Percentiles rank a stretch among this genome's conserved stretches.
These are phyloP conservation scores for Rhipidocladum racemiflorum DNA, from an alignment of 176 grass and related monocot species.

Conservation along the genomic window DNA sequence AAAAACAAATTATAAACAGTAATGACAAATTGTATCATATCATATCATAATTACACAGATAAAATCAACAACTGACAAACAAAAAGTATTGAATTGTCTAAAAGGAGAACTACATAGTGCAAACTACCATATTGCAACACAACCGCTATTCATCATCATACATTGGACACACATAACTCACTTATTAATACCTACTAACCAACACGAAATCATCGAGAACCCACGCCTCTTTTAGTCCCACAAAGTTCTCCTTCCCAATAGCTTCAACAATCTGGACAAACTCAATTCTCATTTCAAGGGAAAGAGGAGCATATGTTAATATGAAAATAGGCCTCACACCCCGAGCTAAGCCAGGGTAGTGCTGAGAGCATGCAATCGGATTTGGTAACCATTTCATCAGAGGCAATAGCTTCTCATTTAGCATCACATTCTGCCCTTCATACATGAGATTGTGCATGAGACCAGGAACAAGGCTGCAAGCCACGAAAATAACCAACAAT, in stretches of 20 bases:
- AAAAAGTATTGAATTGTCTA: background rate
- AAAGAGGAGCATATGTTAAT: slow-evolving; percentile 71
- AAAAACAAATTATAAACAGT: no score
- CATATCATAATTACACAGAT: background rate
- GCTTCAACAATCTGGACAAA: slow-evolving; percentile 67
- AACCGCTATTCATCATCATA: background rate
- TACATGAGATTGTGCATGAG: slow-evolving; percentile 69
- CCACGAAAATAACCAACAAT: slow-evolving; percentile 53
- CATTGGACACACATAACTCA: background rate
- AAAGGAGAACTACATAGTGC: background rate
- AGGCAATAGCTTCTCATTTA: slow-evolving; percentile 62
- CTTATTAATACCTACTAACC: slow-evolving; percentile 59
- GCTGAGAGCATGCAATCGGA: slow-evolving; percentile 70
- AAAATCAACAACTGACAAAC: background rate
- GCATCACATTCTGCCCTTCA: slow-evolving; percentile 43
- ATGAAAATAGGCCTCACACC: slow-evolving; percentile 66
- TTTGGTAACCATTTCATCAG: slow-evolving; percentile 81
- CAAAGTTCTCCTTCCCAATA: slow-evolving; percentile 66
- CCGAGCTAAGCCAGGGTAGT: slow-evolving; percentile 57
- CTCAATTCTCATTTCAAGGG: slow-evolving; percentile 58
- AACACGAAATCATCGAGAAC: slow-evolving; percentile 77
- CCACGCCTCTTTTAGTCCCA: slow-evolving; percentile 55
- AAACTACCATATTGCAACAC: background rate
- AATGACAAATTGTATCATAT: no score
- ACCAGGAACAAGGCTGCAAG: slow-evolving; percentile 77